Percentiles rank a stretch among this genome's conserved stretches.
These are phyloP conservation scores for Suillus lakei DNA, from an alignment of 768 basidiomycete species.

Conservation along the genomic window DNA sequence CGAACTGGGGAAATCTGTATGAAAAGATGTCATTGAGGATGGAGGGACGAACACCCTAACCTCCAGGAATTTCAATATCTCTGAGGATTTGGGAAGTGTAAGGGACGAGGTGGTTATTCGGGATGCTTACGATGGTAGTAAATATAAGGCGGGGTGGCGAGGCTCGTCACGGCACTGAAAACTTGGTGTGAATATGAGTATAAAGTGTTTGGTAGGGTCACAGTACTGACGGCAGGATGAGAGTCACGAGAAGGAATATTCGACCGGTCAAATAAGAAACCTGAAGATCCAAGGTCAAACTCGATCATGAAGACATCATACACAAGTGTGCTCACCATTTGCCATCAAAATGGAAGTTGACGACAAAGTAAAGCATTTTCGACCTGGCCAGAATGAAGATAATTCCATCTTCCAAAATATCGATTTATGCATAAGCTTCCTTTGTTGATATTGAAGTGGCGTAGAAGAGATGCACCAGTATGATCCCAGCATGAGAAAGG, in stretches of 20 bases:
- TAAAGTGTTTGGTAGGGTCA: not conserved
- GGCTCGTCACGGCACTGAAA: constrained; percentile 4
- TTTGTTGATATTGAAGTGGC: no score
- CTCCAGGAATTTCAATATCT: constrained; percentile 4
- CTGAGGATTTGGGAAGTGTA: constrained; percentile 14
- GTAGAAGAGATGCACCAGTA: constrained; percentile 18
- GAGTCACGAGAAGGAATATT: constrained; percentile 15
- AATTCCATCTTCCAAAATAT: constrained; percentile 25
- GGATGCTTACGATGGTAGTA: constrained; percentile 24
- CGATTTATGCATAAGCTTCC: not conserved
- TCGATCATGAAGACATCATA: not conserved
- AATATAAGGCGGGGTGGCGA: not conserved
- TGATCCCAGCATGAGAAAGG: no score
- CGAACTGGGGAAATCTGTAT: constrained; percentile 9
- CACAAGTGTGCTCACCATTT: constrained; percentile 25
- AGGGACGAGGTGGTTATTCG: not conserved
- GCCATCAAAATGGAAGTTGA: constrained; percentile 26
- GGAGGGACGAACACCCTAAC: constrained; percentile 19
- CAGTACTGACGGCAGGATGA: constrained; percentile 25
- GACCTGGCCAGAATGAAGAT: constrained; percentile 18
- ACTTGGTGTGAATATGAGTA: constrained; percentile 7
- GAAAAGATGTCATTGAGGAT: not conserved
- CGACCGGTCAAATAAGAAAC: no score
- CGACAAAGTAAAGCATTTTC: constrained; percentile 25
- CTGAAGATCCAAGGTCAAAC: constrained; percentile 15